These are phyloP conservation scores for Mycena alexandri DNA, from an alignment of 768 basidiomycete genomes.

Conservation along the genomic window DNA sequence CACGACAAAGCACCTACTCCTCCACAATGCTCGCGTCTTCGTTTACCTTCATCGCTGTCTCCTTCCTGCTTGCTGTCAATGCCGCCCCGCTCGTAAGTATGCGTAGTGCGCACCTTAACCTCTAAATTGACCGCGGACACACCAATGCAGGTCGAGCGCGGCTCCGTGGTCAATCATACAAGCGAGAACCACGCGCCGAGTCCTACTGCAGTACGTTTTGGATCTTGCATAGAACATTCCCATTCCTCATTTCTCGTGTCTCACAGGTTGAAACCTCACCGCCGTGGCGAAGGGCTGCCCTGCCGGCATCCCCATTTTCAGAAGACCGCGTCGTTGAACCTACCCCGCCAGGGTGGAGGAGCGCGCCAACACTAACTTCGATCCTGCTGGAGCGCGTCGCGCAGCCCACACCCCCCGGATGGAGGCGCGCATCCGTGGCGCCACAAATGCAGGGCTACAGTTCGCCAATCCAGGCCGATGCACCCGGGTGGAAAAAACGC, in stretches of 20 bases:
- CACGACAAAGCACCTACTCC: background rate
- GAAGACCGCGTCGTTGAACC: background rate
- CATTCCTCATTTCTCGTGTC: background rate
- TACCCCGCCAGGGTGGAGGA: slow-evolving; percentile 1
- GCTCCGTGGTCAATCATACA: slow-evolving; percentile 9
- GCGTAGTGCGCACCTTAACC: background rate
- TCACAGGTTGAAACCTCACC: slow-evolving; percentile 12
- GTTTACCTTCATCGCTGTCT: slow-evolving; percentile 15
- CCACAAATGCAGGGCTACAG: background rate
- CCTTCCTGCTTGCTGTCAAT: background rate
- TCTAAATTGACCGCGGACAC: slow-evolving; percentile 20
- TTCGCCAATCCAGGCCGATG: slow-evolving; percentile 2
- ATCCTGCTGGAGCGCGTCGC: background rate
- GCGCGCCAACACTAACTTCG: background rate
- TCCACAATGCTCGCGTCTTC: slow-evolving; percentile 11
- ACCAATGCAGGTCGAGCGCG: slow-evolving; percentile 10
- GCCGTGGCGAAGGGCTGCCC: slow-evolving; percentile 10
- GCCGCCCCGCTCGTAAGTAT: slow-evolving; percentile 28
- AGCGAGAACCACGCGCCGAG: slow-evolving; percentile 1
- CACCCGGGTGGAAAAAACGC: slow-evolving; percentile 18
- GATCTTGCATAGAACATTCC: slow-evolving; percentile 9
- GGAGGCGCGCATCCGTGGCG: slow-evolving; percentile 2
- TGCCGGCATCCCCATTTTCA: background rate
- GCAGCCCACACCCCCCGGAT: slow-evolving; percentile 13
- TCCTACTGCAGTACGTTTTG: slow-evolving; percentile 14